These are phyloP conservation scores for Porcisia deanei DNA, from an alignment of 208 protist genomes.

Conservation along the genomic window DNA sequence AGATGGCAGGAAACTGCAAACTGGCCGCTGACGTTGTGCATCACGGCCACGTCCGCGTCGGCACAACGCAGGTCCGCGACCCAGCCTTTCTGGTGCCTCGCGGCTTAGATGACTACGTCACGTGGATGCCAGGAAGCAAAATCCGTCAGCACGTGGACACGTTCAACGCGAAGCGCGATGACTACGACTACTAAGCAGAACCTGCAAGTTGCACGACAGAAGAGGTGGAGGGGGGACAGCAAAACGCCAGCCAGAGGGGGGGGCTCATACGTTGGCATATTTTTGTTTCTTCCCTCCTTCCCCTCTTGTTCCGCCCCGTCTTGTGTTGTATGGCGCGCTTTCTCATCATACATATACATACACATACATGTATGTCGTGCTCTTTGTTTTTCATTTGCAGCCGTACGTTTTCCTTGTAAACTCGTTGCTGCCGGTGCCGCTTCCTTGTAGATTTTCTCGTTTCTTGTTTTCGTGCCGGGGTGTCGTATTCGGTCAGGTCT, in stretches of 20 bases:
- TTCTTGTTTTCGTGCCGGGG: background rate
- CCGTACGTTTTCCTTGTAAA: background rate
- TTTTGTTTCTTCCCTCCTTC: background rate
- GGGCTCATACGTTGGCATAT: background rate
- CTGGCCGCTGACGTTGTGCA: constrained; percentile 81
- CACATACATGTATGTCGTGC: background rate
- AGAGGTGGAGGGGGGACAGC: background rate
- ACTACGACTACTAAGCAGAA: constrained; percentile 66
- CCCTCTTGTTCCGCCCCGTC: background rate
- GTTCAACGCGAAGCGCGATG: constrained; percentile 87
- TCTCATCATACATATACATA: background rate
- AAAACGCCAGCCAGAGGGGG: background rate
- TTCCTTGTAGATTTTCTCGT: background rate
- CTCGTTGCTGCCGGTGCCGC: background rate
- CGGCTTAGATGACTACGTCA: constrained; percentile 83
- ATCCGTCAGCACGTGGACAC: constrained; percentile 87
- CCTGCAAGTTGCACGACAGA: background rate
- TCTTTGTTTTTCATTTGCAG: background rate
- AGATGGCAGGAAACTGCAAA: constrained; percentile 90
- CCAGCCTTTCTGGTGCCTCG: constrained; percentile 89
- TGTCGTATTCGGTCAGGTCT: background rate
- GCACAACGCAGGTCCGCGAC: constrained; percentile 86
- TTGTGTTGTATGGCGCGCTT: background rate
- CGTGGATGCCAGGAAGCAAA: constrained; percentile 91
- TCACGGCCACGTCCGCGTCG: constrained; percentile 91